These are phyloP conservation scores for Guyanaporus albipodus DNA, from an alignment of 768 basidiomycete genomes.

Conservation along the genomic window DNA sequence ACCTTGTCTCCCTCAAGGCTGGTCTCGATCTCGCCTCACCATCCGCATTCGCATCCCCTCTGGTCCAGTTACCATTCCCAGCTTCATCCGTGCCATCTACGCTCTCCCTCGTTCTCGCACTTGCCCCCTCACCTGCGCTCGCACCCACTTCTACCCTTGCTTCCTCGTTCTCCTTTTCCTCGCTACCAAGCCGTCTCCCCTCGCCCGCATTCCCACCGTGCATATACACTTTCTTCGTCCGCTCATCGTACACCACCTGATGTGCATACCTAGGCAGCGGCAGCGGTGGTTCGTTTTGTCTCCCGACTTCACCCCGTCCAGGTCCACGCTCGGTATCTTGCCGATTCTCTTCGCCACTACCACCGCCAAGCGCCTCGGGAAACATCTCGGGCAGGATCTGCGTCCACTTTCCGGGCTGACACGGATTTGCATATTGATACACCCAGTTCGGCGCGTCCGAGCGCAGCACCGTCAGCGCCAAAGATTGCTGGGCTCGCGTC, in stretches of 20 bases:
- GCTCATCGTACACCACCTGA: constrained; percentile 69
- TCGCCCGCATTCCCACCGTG: constrained; percentile 75
- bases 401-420: constrained; percentile 62
- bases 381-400: constrained; percentile 44
- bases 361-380: neutral
- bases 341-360: neutral
- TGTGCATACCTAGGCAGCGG: constrained; percentile 72
- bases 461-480: constrained; percentile 35
- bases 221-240: constrained; percentile 53
- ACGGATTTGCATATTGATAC: constrained; percentile 51
- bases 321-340: neutral
- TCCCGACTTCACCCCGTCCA: neutral
- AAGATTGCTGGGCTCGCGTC: constrained; percentile 39
- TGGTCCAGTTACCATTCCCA: constrained; percentile 10
- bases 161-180: constrained; percentile 25
- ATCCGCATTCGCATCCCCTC: constrained; percentile 18
- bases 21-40: constrained; percentile 7
- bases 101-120: neutral
- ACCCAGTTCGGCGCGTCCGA: constrained; percentile 61
- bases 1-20: constrained; percentile 38
- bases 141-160: neutral
- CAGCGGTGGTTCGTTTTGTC: constrained; percentile 23
- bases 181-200: constrained; percentile 14
- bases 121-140: neutral
- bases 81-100: neutral